A percentile compares a stretch with the other conserved stretches of the same genome.
Conservation (phyloP, 441 rosid genomes). For the Theobroma grandiflorum region DNA sequence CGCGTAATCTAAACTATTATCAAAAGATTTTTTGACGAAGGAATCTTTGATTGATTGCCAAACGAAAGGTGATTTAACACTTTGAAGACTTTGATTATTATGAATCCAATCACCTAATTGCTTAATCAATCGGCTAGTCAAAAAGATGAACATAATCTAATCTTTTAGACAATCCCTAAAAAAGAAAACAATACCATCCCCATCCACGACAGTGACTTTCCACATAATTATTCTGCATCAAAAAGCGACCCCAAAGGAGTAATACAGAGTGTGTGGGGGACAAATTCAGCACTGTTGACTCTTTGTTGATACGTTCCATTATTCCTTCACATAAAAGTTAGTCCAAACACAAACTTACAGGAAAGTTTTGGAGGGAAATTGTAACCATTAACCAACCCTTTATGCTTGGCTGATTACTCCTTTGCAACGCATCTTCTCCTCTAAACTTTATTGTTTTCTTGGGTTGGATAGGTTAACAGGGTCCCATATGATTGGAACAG, state of each 20-base stretch:
- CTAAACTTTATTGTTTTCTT: slow-evolving; percentile 20
- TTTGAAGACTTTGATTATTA: slow-evolving; percentile 18
- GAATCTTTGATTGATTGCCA: slow-evolving; percentile 20
- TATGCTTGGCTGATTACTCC: neutral
- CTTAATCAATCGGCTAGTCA: neutral
- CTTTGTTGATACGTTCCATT: slow-evolving; percentile 12
- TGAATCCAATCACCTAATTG: slow-evolving; percentile 15
- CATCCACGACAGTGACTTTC: slow-evolving; percentile 24
- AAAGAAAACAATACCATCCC: slow-evolving; percentile 1
- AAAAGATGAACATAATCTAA: slow-evolving; percentile 13
- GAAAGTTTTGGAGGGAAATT: slow-evolving; percentile 30
- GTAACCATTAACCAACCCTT: slow-evolving; percentile 30
- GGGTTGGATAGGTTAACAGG: slow-evolving; percentile 17
- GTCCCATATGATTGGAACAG: slow-evolving; percentile 6
- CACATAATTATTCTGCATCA: neutral
- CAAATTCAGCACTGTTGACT: neutral
- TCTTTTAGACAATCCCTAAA: neutral
- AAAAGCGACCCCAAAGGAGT: neutral
- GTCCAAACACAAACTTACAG: slow-evolving; percentile 37
- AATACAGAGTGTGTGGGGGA: neutral
- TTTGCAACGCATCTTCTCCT: slow-evolving; percentile 27
- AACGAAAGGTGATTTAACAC: neutral
- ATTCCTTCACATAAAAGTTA: slow-evolving; percentile 26
- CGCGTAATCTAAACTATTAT: neutral
- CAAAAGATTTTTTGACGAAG: neutral